Base-by-base conservation (phyloP, 352 stramenopile genomes). In the Achlya hypogyna region DNA sequence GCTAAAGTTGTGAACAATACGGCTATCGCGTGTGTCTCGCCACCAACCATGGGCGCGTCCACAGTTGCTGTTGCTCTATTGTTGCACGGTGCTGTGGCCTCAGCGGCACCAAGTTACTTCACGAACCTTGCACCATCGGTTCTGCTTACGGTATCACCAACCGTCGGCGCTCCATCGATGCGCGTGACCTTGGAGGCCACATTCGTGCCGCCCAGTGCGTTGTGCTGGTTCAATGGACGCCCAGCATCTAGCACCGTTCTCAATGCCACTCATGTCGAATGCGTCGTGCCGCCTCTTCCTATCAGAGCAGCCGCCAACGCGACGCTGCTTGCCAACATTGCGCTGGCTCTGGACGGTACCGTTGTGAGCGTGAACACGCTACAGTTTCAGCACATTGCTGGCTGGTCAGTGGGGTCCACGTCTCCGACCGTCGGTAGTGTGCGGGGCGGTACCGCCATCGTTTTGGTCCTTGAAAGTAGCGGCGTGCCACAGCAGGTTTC, bases 391-490 rank as follows among this genome's bases (percentile, higher is more conserved):
- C 18, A 29, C 32, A 14, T 59, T 35, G 34, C 5, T n/a, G 12
- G 22, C 25, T 10, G 12, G 1, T 5, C 25, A 27, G 20, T 65
- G n/a, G 23, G 27, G 20, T 22, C 25, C 18, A 29, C 25, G 12
- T 29, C 14, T 58, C 59, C 59, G 29, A 1, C n/a, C 0, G 25
- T 65, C 16, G 59, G 59, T 10, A 27, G 40, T 14, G 29, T 45
- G 14, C 42, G 53, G 43, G 35, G 10, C 42, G 53, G 31, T 53
- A 65, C 59, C 9, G 53, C 47, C 6, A 65, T n/a, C n/a, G n/a
- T n/a, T n/a, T n/a, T n/a, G n/a, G n/a, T n/a, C n/a, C n/a, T n/a
- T n/a, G n/a, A n/a, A n/a, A n/a, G n/a, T n/a, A n/a, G n/a, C n/a
- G n/a, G n/a, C n/a, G n/a, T n/a, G n/a, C n/a, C n/a, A n/a, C n/a